Base-by-base conservation (phyloP, 225 moss, liverwort and hornwort species). In the Pleurozium schreberi region DNA sequence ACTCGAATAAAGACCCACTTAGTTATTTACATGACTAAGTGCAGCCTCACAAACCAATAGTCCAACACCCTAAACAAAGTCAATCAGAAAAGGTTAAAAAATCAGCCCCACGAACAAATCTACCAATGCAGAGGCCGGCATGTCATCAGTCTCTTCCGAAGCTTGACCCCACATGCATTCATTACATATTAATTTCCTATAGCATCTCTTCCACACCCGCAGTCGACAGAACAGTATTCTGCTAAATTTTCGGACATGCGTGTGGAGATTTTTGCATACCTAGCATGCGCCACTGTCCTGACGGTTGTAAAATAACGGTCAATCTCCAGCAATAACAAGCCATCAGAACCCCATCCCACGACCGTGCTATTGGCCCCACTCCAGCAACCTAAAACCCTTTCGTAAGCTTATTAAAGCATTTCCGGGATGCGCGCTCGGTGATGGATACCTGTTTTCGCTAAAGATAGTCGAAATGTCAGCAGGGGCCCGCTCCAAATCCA, bases 241-340 rank as follows among this genome's bases (percentile, higher is more conserved):
- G 68, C 63, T 34, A 52, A 61, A 71, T 22, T 70, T 63, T 57
- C 64, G 83, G 79, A n/a, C 40, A 71, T 71, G 30, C 30, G 53
- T 23, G 14, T 33, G 67, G 25, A 64, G 36, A 65, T 65, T 50
- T 47, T 18, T 59, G 58, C 45, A 40, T 5, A 36, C 49, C 49
- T 55, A 40, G 69, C 75, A 53, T 36, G 25, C 61, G 66, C 22
- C 87, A 38, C 59, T 33, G 55, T 66, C 55, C 33, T 75, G 87
- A 50, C 92, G 89, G 92, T 92, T 92, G 92, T 85, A 36, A 75
- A 92, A 91, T 91, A 92, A 89, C 92, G 85, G 91, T 78, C 87
- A 74, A 49, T 68, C 79, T 45, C 66, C 83, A 63, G 49, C 79
- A 71, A 59, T 14, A 47, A 19, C 57, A 57, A 59, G 77, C 78